phyloP scores from a whole-genome alignment of 2,329 filamentous ascomycete genomes.

The Trichoderma koningii region DNA sequence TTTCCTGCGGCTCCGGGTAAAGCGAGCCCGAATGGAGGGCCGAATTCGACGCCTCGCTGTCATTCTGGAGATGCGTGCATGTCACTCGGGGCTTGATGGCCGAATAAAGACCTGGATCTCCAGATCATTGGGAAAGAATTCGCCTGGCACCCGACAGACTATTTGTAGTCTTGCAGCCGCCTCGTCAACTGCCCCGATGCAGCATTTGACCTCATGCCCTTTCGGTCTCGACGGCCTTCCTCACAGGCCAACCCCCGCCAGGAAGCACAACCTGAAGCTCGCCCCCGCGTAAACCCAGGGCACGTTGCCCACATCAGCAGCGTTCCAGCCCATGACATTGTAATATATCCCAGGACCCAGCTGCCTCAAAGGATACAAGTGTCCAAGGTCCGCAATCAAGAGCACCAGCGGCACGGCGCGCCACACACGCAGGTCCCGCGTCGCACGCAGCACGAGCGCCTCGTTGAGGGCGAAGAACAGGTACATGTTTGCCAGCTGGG shows the following conservation, averaged over 20 bases:
- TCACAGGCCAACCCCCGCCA: slow-evolving; percentile 57
- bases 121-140: not conserved
- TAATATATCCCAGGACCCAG: slow-evolving; percentile 66
- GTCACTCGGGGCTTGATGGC: not conserved
- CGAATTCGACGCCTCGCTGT: not conserved
- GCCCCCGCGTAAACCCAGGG: slow-evolving; percentile 70
- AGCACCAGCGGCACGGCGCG: slow-evolving; percentile 65
- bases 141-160: not conserved
- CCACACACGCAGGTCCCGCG: slow-evolving; percentile 70
- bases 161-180: too few relatives aligned
- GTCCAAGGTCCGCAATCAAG: slow-evolving; percentile 74
- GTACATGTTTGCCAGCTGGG: slow-evolving; percentile 78
- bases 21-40: slow-evolving; percentile 11
- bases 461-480: slow-evolving; percentile 77
- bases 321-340: slow-evolving; percentile 63
- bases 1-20: not conserved
- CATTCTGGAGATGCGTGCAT: not conserved
- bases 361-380: slow-evolving; percentile 65
- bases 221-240: slow-evolving; percentile 31
- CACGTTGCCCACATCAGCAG: slow-evolving; percentile 68
- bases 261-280: slow-evolving; percentile 59
- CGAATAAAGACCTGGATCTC: not conserved
- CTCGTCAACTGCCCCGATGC: too few relatives aligned
- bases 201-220: too few relatives aligned
- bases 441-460: slow-evolving; percentile 71